Conservation (phyloP, 495 filamentous ascomycete genomes). For the Xylaria nigripes region DNA sequence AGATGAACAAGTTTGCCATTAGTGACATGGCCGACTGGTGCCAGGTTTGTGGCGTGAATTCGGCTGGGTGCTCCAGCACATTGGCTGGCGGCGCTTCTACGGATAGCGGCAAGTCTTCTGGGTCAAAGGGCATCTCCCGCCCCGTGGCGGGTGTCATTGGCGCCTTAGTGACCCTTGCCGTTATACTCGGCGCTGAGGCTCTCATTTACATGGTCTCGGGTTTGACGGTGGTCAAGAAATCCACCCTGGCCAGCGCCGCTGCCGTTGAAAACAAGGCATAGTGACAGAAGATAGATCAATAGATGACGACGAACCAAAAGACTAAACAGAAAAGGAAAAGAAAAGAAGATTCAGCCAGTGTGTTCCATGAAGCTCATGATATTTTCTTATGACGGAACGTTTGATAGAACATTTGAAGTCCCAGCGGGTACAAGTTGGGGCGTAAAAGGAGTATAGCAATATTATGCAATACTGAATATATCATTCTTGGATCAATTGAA, state of each 20-base stretch:
- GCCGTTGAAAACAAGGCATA: background rate
- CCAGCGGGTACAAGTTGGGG: too few species aligned
- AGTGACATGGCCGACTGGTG: slow-evolving; percentile 60
- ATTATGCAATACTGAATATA: background rate
- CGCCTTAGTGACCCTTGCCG: slow-evolving; percentile 39
- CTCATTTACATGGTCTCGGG: slow-evolving; percentile 31
- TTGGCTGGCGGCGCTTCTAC: slow-evolving; percentile 1
- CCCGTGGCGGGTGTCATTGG: slow-evolving; percentile 49
- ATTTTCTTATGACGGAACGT: background rate
- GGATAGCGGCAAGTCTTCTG: background rate
- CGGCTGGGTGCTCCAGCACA: slow-evolving; percentile 48
- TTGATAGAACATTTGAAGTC: too few species aligned
- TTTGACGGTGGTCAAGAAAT: slow-evolving; percentile 31
- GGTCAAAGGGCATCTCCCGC: slow-evolving; percentile 23
- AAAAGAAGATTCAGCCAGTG: background rate
- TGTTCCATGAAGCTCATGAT: background rate
- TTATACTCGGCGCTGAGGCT: slow-evolving; percentile 35
- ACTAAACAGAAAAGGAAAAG: background rate
- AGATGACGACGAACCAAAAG: background rate
- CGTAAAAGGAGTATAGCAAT: too few species aligned
- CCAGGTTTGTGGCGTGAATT: slow-evolving; percentile 51
- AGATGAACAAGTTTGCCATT: slow-evolving; percentile 56
- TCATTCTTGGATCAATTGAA: background rate
- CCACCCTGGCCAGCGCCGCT: slow-evolving; percentile 8
- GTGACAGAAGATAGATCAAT: too few species aligned